Base-by-base conservation (phyloP, 2,329 filamentous ascomycete species). In the Cladorrhinum sp. region DNA sequence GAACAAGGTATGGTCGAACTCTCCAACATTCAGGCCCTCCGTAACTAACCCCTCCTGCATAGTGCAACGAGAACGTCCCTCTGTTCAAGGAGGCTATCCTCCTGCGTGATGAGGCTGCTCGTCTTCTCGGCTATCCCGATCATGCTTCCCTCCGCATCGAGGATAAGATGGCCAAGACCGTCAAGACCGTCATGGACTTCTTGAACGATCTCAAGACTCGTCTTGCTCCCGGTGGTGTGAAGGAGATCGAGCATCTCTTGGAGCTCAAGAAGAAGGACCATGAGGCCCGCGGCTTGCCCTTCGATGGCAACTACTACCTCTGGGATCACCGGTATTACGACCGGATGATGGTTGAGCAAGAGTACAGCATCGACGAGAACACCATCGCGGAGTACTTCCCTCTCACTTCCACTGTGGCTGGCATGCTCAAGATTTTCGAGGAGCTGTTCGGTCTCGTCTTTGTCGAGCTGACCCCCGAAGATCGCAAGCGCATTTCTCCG, bases 311-410 rank as follows among this genome's bases (percentile, higher is more conserved):
- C 67, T 92, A 93, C 73, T 93, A 90, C 73, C 83, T 93, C 45
- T 95, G 91, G 91, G 91, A 95, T 67, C 83, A 90, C 70, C 81
- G 89, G 48, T 95, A 86, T 76, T 95, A 93, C 74, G 88, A 91
- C 67, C 86, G 89, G 6, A 78, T 93, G 71, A 88, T 92, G 84
- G 84, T 92, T 41, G 89, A 93, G 77, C 84, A 89, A 71, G 88
- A 93, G 70, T 93, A 87, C 72, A 87, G 85, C 68, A 87, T 95
- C 50, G 89, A 93, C 65, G 90, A 93, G 73, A 85, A 87, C 68
- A 85, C 87, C 71, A 90, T 95, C 69, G 86, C 91, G 9, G 89
- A 95, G 75, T 95, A 93, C 75, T 95, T 95, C 77, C 91, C 91
- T 3, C 80, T 93, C 6, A 81, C 86, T 62, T 83, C 85, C 13